Evolutionary conservation across 202 grass and related monocot genomes (phyloP).

Genomic region (Setaria italica): DNA sequence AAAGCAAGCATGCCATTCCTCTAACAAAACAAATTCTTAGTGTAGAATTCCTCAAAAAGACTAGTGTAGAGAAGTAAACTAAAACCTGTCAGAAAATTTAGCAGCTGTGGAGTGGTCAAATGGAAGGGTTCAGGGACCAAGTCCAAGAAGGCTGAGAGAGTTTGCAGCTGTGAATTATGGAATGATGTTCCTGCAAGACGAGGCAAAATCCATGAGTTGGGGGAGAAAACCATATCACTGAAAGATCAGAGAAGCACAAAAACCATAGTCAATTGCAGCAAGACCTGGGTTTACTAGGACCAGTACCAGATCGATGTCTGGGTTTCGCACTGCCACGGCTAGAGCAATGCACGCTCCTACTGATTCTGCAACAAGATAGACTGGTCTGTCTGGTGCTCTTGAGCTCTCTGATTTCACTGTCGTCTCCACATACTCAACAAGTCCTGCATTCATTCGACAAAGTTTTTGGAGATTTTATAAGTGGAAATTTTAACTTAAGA

Average conservation of each 20-base stretch:
- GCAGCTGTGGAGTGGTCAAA: constrained; percentile 54
- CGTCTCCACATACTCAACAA: constrained; percentile 76
- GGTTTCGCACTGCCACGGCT: constrained; percentile 76
- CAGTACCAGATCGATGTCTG: constrained; percentile 67
- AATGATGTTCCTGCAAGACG: constrained; percentile 66
- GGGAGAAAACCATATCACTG: background rate
- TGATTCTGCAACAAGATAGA: constrained; percentile 88
- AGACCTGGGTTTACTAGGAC: constrained; percentile 91
- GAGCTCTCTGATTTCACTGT: constrained; percentile 65
- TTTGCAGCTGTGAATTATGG: constrained; percentile 59
- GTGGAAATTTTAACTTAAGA: background rate
- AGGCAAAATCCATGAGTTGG: background rate
- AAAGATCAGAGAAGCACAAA: constrained; percentile 5
- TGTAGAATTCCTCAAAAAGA: background rate
- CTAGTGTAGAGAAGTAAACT: background rate
- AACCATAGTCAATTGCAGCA: constrained; percentile 26
- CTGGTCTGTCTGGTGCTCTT: constrained; percentile 54
- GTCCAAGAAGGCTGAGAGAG: constrained; percentile 49
- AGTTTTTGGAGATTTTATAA: constrained; percentile 28
- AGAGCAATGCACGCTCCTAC: constrained; percentile 86
- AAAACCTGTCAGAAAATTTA: constrained; percentile 69
- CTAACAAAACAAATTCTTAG: background rate
- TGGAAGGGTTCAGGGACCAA: constrained; percentile 63
- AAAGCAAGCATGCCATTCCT: background rate
- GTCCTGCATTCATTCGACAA: constrained; percentile 44